Evolutionary conservation across 148 eudicot genomes (phyloP).

Genomic region (Rhododendron ferrugineum): DNA sequence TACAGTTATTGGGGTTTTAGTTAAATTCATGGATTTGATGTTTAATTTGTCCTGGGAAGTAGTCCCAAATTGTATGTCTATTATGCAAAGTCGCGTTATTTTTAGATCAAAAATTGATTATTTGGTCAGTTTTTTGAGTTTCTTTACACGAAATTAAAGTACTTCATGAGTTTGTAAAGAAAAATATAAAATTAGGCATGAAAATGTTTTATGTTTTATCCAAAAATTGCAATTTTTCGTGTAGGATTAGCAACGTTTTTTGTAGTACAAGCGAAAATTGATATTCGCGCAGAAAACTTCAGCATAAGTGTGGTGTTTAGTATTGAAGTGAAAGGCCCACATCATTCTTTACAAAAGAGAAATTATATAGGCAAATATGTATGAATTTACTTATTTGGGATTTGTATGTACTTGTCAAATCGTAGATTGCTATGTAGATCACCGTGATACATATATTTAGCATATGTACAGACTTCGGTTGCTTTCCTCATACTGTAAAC

Average conservation of each 20-base stretch:
- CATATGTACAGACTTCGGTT: background rate
- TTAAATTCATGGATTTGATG: constrained; percentile 1
- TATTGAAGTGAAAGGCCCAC: background rate
- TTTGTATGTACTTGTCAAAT: background rate
- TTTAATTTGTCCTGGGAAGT: background rate
- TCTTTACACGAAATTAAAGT: no score
- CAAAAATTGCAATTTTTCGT: background rate
- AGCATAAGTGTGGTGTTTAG: background rate
- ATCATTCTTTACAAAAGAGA: background rate
- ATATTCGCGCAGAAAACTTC: background rate
- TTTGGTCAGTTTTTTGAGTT: background rate
- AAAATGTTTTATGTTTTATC: background rate
- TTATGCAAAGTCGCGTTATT: background rate
- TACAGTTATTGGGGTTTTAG: background rate
- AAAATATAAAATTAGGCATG: background rate
- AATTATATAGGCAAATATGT: background rate
- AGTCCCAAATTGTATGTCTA: background rate
- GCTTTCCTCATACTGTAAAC: background rate
- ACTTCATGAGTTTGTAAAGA: background rate
- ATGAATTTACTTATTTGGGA: background rate
- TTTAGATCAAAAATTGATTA: background rate
- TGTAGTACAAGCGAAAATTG: background rate
- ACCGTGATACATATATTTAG: background rate
- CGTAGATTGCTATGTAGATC: constrained; percentile 3
- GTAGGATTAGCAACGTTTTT: background rate